A percentile compares a stretch with the other conserved stretches of the same genome.
These are phyloP conservation scores for Trametes polyzona DNA, from an alignment of 1,284 basidiomycete species.

Conservation along the genomic window DNA sequence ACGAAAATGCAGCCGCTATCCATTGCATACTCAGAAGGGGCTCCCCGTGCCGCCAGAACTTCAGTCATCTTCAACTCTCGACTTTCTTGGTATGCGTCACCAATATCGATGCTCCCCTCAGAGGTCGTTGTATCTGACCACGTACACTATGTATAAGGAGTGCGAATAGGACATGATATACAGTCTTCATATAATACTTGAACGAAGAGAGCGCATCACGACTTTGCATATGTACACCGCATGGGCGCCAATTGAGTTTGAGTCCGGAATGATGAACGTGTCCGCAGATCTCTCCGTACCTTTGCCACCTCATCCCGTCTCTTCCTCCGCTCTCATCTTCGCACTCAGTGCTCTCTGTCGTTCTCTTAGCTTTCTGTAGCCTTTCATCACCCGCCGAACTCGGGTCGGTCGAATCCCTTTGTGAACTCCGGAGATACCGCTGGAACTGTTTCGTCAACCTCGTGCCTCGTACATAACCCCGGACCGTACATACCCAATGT, in stretches of 20 bases:
- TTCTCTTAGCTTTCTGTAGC: constrained; percentile 4
- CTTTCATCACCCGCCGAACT: constrained; percentile 14
- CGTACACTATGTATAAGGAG: too few species aligned
- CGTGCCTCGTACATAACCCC: not conserved
- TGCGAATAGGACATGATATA: too few species aligned
- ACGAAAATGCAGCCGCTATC: too few species aligned
- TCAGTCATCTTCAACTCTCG: too few species aligned
- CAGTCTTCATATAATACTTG: too few species aligned
- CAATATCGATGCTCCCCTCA: too few species aligned
- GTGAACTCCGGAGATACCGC: not conserved
- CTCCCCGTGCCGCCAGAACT: too few species aligned
- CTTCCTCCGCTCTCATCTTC: not conserved
- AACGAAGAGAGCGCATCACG: too few species aligned
- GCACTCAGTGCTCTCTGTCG: not conserved
- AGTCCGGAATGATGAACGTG: constrained; percentile 15
- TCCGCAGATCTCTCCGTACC: not conserved
- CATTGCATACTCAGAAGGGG: too few species aligned
- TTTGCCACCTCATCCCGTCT: constrained; percentile 12
- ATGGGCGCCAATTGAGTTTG: not conserved
- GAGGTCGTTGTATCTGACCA: too few species aligned
- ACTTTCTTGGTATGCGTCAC: too few species aligned
- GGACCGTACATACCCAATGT: constrained; percentile 10
- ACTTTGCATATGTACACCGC: too few species aligned
- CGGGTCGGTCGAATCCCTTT: constrained; percentile 7
- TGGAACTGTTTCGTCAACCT: not conserved